Percentiles rank a stretch among this genome's conserved stretches.
These are phyloP conservation scores for Cystoderma amianthinum DNA, from an alignment of 768 basidiomycete species.

Conservation along the genomic window DNA sequence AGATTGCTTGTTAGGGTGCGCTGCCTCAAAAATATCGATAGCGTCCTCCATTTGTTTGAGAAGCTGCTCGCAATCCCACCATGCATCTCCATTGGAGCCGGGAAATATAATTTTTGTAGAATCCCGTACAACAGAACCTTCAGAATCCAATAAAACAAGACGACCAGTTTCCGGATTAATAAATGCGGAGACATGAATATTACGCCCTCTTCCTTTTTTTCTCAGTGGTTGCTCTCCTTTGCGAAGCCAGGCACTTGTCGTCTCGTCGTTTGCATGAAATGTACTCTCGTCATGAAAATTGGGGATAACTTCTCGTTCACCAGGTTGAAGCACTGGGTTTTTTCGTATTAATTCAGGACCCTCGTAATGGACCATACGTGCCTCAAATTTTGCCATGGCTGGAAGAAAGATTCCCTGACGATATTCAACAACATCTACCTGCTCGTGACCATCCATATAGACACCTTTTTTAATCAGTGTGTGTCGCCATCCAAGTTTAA, in stretches of 20 bases:
- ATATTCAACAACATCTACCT: too few species aligned
- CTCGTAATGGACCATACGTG: too few species aligned
- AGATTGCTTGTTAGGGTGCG: slow-evolving; percentile 19
- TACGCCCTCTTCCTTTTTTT: slow-evolving; percentile 23
- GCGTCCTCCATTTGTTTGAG: slow-evolving; percentile 22
- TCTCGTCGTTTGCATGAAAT: slow-evolving; percentile 21
- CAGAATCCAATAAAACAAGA: slow-evolving; percentile 13
- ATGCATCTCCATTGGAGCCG: slow-evolving; percentile 25
- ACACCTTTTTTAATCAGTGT: too few species aligned
- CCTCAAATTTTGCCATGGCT: too few species aligned
- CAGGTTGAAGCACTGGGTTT: too few species aligned
- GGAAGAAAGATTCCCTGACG: too few species aligned
- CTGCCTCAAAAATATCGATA: slow-evolving; percentile 26
- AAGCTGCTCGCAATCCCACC: slow-evolving; percentile 29
- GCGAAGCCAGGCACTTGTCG: slow-evolving; percentile 8
- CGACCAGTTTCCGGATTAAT: slow-evolving; percentile 20
- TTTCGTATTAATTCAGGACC: too few species aligned
- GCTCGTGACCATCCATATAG: too few species aligned
- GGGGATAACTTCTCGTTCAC: too few species aligned
- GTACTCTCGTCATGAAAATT: too few species aligned
- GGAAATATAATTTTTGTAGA: slow-evolving; percentile 29
- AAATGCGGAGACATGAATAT: slow-evolving; percentile 32
- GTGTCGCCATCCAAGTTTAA: too few species aligned
- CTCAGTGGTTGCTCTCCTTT: slow-evolving; percentile 15
- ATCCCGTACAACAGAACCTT: slow-evolving; percentile 18